Conservation (phyloP, 257 asterid species). For the Lavandula angustifolia region DNA sequence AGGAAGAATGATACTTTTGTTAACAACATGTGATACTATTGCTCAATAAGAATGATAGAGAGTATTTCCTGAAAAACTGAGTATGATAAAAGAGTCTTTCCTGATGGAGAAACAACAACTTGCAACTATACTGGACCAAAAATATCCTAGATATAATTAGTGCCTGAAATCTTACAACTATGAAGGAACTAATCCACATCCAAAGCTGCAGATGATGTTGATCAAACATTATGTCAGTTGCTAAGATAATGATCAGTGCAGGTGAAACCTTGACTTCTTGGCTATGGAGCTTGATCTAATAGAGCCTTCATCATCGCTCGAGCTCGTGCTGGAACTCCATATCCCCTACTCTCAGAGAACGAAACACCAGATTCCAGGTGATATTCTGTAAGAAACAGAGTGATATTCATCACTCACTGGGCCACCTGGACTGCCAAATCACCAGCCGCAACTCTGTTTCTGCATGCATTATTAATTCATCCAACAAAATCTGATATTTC, state of each 20-base stretch:
- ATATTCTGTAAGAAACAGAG: too few species aligned
- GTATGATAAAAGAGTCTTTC: slow-evolving; percentile 21
- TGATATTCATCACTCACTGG: too few species aligned
- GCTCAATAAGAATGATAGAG: too few species aligned
- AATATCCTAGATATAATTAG: neutral
- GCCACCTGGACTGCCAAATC: too few species aligned
- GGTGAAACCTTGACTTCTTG: neutral
- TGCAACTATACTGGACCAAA: slow-evolving; percentile 30
- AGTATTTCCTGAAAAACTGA: too few species aligned
- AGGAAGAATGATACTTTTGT: too few species aligned
- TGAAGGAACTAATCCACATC: neutral
- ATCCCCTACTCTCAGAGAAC: slow-evolving; percentile 45
- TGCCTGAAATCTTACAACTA: slow-evolving; percentile 5
- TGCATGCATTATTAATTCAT: too few species aligned
- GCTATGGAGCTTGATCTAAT: slow-evolving; percentile 15
- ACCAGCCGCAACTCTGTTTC: too few species aligned
- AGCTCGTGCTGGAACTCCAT: slow-evolving; percentile 48
- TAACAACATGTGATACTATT: too few species aligned
- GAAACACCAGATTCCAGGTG: slow-evolving; percentile 41
- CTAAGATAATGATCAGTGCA: neutral
- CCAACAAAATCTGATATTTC: too few species aligned
- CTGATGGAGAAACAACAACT: slow-evolving; percentile 36
- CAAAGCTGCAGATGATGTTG: neutral
- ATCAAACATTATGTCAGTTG: too few species aligned
- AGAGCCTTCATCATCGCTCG: slow-evolving; percentile 46